Evolutionary conservation across 2,329 filamentous ascomycete species (phyloP), one percentile per base, ranked within the genome.

Genomic region (Verticillium nonalfalfae): DNA sequence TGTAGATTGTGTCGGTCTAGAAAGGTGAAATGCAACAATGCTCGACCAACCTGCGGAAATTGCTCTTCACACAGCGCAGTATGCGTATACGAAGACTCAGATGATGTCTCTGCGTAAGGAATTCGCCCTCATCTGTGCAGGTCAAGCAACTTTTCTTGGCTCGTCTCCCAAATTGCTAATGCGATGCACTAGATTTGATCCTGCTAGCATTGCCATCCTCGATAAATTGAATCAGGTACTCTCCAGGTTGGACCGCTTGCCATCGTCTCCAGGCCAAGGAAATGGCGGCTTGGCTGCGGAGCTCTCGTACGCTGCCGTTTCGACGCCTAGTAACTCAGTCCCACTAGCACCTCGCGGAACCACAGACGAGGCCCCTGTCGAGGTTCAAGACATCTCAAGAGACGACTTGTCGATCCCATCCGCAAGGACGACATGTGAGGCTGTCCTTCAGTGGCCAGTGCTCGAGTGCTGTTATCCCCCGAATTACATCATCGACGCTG

Each of bases 1-100:
- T 58, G 57, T n/a, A 39, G 57, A 4, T 36, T 58, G 57, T 58
- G 57, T 34, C 57, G 57, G 1, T 58, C 57, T 13, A 21, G 57
- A n/a, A 58, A 58, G 57, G 57, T 58, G 14, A 58, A 58, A 13
- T 58, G 57, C 38, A 58, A 58, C 57, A 58, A 58, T 34, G 57
- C 38, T n/a, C 38, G 38, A 13, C 57, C 57, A 14, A 18, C 57
- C 14, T 58, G 57, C 15, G 57, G 57, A 5, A 58, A 58, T 39
- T 58, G 57, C 14, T n/a, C 26, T 3, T 31, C 57, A 7, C 57
- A 58, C 14, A 34, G 35, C 14, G 57, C 57, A 4, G 6, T 18
- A 4, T 58, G 57, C 21, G 39, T 50, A 1, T 58, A 58, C 15
- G 57, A 58, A 13, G 57, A 58, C 38, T 34, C 57, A 15, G 57